Base-by-base conservation (phyloP, 768 basidiomycete genomes). In the Crassisporium funariophilum region DNA sequence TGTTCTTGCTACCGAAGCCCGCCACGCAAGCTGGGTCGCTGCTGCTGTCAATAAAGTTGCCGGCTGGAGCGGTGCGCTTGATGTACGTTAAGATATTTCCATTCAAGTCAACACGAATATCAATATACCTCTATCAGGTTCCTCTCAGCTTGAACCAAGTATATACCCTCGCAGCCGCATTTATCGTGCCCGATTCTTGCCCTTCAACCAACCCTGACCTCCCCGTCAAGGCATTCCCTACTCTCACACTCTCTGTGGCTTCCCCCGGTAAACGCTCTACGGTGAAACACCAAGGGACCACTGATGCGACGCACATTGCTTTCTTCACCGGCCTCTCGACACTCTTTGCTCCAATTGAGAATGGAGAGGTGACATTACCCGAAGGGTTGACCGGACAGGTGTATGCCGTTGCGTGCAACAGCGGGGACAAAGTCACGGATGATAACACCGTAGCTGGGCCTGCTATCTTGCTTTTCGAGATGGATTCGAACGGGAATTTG, bases 1-100 rank as follows among this genome's bases (percentile, higher is more conserved):
- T 41, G 78, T 86, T 52, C 72, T 83, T 36, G 68, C 79, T 31
- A 78, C 76, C 37, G 83, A 87, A 59, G 75, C 81, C 31, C 73
- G 82, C 31, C 82, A 85, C 50, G 75, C 76, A 9, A 67, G 73
- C 29, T 85, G 82, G 81, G 55, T 84, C 21, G 66, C 70, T 17
- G 64, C 72, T 11, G 70, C 75, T 20, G 70, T 77, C 19, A 66
- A 71, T 54, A 66, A 71, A 36, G 62, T 61, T 6, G 58, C 69
- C 12, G 65, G 73, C 1, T 84, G 81, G 81, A 75, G 73, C 29
- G 70, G 74, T 2, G 56, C 81, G 6, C 76, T 79, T 52, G 80
- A 83, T 31, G 57, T 57, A 46, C 15, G 53, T 34, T 4, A 17
- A 11, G 36, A 20, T 38, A 16, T 24, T 11, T 38, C 2, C 44